These are phyloP conservation scores for Aspergillus piperis DNA, from an alignment of 2,329 filamentous ascomycete species.

Conservation along the genomic window DNA sequence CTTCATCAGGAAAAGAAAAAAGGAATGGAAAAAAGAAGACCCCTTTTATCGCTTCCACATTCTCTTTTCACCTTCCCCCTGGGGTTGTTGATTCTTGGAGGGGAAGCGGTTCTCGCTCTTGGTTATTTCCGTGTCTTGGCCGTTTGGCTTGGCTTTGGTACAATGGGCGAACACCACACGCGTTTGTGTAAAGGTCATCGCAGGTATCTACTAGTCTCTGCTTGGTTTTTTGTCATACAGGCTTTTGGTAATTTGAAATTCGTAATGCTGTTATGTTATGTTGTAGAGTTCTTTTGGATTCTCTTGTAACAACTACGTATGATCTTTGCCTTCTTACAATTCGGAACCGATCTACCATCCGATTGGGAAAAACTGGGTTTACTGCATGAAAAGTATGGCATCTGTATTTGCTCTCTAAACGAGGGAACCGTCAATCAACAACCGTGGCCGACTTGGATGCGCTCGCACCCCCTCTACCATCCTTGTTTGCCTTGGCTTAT, in stretches of 20 bases:
- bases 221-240: neutral
- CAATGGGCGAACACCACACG: neutral
- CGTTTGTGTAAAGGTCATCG: neutral
- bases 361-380: neutral
- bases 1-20: too few relatives aligned
- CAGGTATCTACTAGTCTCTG: neutral
- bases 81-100: neutral
- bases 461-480: neutral
- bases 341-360: neutral
- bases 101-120: neutral
- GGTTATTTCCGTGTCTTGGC: neutral
- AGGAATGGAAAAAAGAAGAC: too few relatives aligned
- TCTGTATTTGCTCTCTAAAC: neutral
- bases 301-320: neutral
- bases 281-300: neutral
- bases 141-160: neutral
- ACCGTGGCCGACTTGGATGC: neutral
- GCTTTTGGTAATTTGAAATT: neutral
- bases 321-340: neutral
- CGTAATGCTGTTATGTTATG: neutral
- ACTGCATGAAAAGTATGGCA: neutral
- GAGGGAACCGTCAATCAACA: neutral
- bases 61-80: neutral
- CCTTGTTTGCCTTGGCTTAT: neutral
- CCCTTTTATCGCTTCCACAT: too few relatives aligned